phyloP scores from a whole-genome alignment of 805 yeast species.

The Clavispora fructus region DNA sequence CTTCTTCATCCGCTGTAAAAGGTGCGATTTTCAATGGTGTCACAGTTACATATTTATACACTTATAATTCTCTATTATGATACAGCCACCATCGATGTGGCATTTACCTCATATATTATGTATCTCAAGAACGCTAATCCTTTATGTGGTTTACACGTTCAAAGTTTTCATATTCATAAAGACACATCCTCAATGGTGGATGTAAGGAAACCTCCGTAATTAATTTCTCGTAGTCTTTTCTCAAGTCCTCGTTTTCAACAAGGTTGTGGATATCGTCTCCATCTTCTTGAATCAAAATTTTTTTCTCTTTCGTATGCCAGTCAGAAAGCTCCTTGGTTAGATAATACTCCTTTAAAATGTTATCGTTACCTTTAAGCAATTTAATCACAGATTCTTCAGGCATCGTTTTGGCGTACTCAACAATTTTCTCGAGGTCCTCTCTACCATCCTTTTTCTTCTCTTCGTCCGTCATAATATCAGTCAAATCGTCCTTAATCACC shows the following conservation, averaged over 20 bases:
- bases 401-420: constrained; percentile 16
- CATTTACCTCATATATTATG: no score
- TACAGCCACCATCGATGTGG: no score
- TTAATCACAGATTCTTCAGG: constrained; percentile 19
- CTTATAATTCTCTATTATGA: no score
- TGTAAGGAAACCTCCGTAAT: constrained; percentile 2
- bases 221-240: constrained; percentile 3
- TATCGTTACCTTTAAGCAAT: constrained; percentile 18
- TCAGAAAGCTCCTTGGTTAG: constrained; percentile 14
- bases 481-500: constrained; percentile 12
- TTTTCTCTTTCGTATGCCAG: constrained; percentile 17
- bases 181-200: constrained; percentile 8
- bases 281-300: constrained; percentile 12
- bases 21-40: no score
- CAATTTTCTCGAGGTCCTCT: constrained; percentile 10
- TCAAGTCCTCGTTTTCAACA: neutral
- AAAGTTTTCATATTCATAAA: constrained; percentile 3
- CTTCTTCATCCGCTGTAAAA: no score
- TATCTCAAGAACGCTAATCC: neutral
- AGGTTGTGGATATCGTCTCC: constrained; percentile 5
- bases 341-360: constrained; percentile 18
- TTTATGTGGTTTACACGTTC: neutral
- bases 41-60: no score
- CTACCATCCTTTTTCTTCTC: neutral
- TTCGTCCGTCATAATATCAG: constrained; percentile 6